Evolutionary conservation across 2,329 filamentous ascomycete species (phyloP).

Genomic region (Tolypocladium album): DNA sequence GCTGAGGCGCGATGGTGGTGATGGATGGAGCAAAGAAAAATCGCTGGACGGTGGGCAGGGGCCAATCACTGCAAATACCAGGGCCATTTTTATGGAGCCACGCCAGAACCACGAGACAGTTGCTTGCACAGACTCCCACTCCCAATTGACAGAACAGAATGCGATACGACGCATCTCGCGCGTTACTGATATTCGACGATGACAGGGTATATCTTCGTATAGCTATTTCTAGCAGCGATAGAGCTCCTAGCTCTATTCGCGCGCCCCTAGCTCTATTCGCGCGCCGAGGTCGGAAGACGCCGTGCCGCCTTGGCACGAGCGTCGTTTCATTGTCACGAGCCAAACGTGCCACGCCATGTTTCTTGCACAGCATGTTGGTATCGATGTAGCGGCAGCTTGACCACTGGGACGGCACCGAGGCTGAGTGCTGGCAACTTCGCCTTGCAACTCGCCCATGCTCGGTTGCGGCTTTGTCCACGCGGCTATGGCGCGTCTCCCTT

Average conservation of each 20-base stretch:
- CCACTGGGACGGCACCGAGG: neutral
- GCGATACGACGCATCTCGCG: neutral
- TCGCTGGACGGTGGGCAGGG: neutral
- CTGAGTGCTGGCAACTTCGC: neutral
- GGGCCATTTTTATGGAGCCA: neutral
- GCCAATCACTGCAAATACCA: neutral
- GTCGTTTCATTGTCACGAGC: neutral
- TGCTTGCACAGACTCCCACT: neutral
- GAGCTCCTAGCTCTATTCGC: neutral
- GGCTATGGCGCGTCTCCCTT: neutral
- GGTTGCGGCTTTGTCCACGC: neutral
- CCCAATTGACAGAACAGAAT: neutral
- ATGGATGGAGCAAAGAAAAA: neutral
- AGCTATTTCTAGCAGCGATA: neutral
- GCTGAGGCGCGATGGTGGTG: constrained; percentile 3
- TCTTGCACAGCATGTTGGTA: neutral
- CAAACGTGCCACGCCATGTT: neutral
- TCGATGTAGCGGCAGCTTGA: neutral
- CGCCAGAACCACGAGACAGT: neutral
- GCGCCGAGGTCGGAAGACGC: neutral
- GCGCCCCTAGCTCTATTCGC: neutral
- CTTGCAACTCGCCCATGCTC: neutral
- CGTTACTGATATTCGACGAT: neutral
- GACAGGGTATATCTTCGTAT: neutral
- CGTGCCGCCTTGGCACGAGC: neutral